Evolutionary conservation across 2,329 filamentous ascomycete species (phyloP).

Genomic region (Pezicula carpinea): DNA sequence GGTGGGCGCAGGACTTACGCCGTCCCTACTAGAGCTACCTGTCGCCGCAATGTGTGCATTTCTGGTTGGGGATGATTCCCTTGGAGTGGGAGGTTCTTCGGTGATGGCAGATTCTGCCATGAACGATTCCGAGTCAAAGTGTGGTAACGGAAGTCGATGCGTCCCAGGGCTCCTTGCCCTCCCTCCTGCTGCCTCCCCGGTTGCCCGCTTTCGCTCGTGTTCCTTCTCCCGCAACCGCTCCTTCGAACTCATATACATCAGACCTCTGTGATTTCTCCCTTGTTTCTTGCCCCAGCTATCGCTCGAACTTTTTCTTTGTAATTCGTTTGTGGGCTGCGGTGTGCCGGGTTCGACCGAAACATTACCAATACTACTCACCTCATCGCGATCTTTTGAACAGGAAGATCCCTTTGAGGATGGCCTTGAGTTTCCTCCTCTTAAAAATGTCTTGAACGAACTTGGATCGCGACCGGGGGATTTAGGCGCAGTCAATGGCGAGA

Average conservation of each 20-base stretch:
- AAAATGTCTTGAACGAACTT: slow-evolving; percentile 53
- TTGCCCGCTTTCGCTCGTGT: slow-evolving; percentile 53
- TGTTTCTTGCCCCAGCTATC: slow-evolving; percentile 61
- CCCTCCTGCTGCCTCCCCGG: slow-evolving; percentile 35
- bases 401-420: slow-evolving; percentile 56
- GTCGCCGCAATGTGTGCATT: slow-evolving; percentile 18
- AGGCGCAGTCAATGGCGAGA: slow-evolving; percentile 64
- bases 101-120: slow-evolving; percentile 32
- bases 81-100: slow-evolving; percentile 43
- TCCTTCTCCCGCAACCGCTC: slow-evolving; percentile 62
- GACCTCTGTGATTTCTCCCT: slow-evolving; percentile 47
- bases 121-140: slow-evolving; percentile 27
- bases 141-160: slow-evolving; percentile 20
- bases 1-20: slow-evolving; percentile 7
- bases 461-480: slow-evolving; percentile 37
- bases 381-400: slow-evolving; percentile 48
- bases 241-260: slow-evolving; percentile 72
- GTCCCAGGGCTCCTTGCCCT: slow-evolving; percentile 33
- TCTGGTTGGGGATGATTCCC: slow-evolving; percentile 21
- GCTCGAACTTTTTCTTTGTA: slow-evolving; percentile 48
- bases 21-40: slow-evolving; percentile 4
- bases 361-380: slow-evolving; percentile 59
- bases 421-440: slow-evolving; percentile 46
- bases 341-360: slow-evolving; percentile 55
- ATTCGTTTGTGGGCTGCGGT: slow-evolving; percentile 38